phyloP scores from a whole-genome alignment of 2,329 filamentous ascomycete genomes.

The Emmonsiellopsis sp. region DNA sequence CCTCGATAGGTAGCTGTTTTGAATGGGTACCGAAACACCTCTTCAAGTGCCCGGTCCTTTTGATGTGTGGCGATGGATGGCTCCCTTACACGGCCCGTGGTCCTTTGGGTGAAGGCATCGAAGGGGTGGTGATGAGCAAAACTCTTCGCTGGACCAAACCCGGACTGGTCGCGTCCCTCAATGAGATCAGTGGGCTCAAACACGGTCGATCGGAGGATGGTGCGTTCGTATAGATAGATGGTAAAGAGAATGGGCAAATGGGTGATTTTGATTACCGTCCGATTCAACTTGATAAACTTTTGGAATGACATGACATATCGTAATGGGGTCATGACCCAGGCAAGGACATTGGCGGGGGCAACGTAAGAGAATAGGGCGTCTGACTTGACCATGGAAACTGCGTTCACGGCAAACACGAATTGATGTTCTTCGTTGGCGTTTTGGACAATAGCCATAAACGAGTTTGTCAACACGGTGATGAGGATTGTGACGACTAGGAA shows the following conservation, averaged over 20 bases:
- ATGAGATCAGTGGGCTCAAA: slow-evolving; percentile 80
- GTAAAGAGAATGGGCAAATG: slow-evolving; percentile 80
- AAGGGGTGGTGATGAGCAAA: slow-evolving; percentile 46
- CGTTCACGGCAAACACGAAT: slow-evolving; percentile 92
- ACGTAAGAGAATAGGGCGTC: slow-evolving; percentile 92
- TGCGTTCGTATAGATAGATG: slow-evolving; percentile 80
- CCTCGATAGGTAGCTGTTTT: slow-evolving; percentile 50
- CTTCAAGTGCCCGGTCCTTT: slow-evolving; percentile 81
- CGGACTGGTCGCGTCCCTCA: slow-evolving; percentile 53
- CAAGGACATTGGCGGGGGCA: slow-evolving; percentile 81
- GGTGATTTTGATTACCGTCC: slow-evolving; percentile 82
- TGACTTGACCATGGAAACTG: slow-evolving; percentile 97
- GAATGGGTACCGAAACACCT: slow-evolving; percentile 73
- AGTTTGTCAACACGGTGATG: slow-evolving; percentile 92
- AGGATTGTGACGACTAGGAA: slow-evolving; percentile 90
- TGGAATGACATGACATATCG: slow-evolving; percentile 71
- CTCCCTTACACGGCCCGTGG: slow-evolving; percentile 57
- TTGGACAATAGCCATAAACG: slow-evolving; percentile 88
- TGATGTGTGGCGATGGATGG: slow-evolving; percentile 82
- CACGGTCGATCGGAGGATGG: slow-evolving; percentile 63
- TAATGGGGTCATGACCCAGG: slow-evolving; percentile 77
- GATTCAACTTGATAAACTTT: slow-evolving; percentile 74
- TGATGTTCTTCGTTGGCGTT: slow-evolving; percentile 89
- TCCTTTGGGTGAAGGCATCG: slow-evolving; percentile 62
- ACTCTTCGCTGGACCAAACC: slow-evolving; percentile 46